Conservation (phyloP, 805 yeast species). For the Sungouiozyma ichnusensis region DNA sequence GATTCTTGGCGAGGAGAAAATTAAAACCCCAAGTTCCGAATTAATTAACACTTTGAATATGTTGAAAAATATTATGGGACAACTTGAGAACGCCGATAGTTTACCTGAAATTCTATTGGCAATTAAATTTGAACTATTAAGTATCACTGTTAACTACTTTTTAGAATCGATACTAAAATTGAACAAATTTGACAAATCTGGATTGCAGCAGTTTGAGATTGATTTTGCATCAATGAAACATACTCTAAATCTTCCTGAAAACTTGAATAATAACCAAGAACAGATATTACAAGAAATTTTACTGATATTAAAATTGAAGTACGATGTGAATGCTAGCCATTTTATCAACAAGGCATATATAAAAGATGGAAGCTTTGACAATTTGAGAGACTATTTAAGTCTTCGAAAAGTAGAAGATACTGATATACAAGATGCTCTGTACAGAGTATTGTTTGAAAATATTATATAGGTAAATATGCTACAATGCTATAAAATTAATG, state of each 20-base stretch:
- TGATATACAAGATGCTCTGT: slow-evolving; percentile 30
- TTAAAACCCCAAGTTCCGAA: slow-evolving; percentile 19
- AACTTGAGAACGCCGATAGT: slow-evolving; percentile 9
- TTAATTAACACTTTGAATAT: slow-evolving; percentile 22
- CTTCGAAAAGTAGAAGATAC: slow-evolving; percentile 21
- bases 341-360: slow-evolving; percentile 19
- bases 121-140: slow-evolving; percentile 21
- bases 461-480: slow-evolving; percentile 9
- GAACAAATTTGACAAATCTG: slow-evolving; percentile 28
- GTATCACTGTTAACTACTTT: slow-evolving; percentile 24
- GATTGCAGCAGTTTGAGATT: slow-evolving; percentile 25
- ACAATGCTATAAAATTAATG: neutral
- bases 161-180: slow-evolving; percentile 29
- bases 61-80: slow-evolving; percentile 11
- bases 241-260: slow-evolving; percentile 15
- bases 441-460: slow-evolving; percentile 25
- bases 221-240: slow-evolving; percentile 27
- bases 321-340: slow-evolving; percentile 12
- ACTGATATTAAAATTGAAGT: slow-evolving; percentile 22
- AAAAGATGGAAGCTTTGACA: slow-evolving; percentile 23
- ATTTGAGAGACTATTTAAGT: slow-evolving; percentile 14
- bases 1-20: slow-evolving; percentile 12
- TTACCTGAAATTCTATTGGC: slow-evolving; percentile 10
- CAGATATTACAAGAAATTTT: slow-evolving; percentile 17
- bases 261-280: slow-evolving; percentile 13